Percentiles rank a stretch among this genome's conserved stretches.
These are phyloP conservation scores for Penicillium riverlandense DNA, from an alignment of 495 filamentous ascomycete genomes.

Conservation along the genomic window DNA sequence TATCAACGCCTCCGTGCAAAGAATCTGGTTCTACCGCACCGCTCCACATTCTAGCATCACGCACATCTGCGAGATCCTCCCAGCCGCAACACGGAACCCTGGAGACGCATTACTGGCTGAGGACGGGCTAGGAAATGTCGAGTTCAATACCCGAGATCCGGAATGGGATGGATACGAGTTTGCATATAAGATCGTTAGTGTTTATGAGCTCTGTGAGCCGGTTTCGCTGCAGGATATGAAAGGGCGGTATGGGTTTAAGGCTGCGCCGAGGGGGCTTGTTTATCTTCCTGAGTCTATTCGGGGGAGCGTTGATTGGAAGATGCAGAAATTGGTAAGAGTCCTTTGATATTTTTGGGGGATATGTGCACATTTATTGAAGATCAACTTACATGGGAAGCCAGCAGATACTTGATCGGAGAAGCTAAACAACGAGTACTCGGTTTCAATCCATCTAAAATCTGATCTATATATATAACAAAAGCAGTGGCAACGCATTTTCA, in stretches of 20 bases:
- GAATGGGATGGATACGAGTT: not conserved
- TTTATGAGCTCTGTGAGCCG: not conserved
- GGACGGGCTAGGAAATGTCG: not conserved
- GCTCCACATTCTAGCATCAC: conserved; percentile 3
- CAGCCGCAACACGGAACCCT: not conserved
- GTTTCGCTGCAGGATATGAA: not conserved
- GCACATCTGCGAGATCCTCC: conserved; percentile 2
- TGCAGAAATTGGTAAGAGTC: not conserved
- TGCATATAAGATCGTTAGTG: not conserved
- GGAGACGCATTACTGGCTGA: not conserved
- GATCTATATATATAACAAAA: too few species aligned
- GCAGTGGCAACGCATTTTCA: too few species aligned
- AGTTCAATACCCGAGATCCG: not conserved
- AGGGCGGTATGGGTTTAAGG: not conserved
- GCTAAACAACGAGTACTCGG: too few species aligned
- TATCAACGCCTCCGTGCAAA: not conserved
- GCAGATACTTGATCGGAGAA: too few species aligned
- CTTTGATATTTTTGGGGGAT: too few species aligned
- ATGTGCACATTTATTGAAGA: too few species aligned
- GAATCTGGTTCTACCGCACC: conserved; percentile 6
- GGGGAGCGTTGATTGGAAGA: not conserved
- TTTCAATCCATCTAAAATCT: too few species aligned
- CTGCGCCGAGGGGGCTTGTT: not conserved
- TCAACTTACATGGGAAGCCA: too few species aligned
- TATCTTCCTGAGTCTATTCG: not conserved